Base-by-base conservation (phyloP, 1,139 yeast genomes). In the Nakaseomyces delphensis region DNA sequence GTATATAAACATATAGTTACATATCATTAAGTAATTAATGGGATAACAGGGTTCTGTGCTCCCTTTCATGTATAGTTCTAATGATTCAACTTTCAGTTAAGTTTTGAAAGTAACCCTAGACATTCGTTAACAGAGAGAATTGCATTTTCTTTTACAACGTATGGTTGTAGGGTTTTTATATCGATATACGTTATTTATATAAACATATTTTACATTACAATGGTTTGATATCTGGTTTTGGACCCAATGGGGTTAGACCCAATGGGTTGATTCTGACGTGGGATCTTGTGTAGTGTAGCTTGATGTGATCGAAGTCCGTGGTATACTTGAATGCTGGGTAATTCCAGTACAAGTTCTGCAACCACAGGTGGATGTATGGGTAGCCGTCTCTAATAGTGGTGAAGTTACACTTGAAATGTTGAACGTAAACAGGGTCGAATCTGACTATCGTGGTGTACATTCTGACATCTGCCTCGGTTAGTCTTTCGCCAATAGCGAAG, bases 341-440 rank as follows among this genome's bases (percentile, higher is more conserved):
- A 55, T 83, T 81, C 96, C 96, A 87, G 67, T 89, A 91, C 55
- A 91, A 71, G 52, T 82, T 77, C 55, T 83, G 71, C 53, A 87
- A 62, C 95, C 96, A 89, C 49, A 76, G 68, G 66, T 86, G 82
- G 43, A 87, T 66, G 55, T 71, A 65, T 18, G 96, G 96, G 61
- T 77, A 91, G 50, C 86, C 84, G 50, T 70, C 70, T 58, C 96
- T 77, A 56, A 91, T 83, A 72, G 79, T 83, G 41, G 79, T 78
- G 49, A 86, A 65, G 63, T 91, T 91, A 65, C 96, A 85, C 68
- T 91, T 91, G 75, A 91, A 91, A 63, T 87, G 96, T 64, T 87
- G 95, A 43, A 82, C 89, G 59, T 89, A 89, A 24, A 85, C 94
- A 1, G 93, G 83, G 62, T 89, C 96, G 57, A 89, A 89, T 53